Evolutionary conservation across 2,329 filamentous ascomycete species (phyloP), one percentile per base, ranked within the genome.

Genomic region (Alternaria ventricosa): DNA sequence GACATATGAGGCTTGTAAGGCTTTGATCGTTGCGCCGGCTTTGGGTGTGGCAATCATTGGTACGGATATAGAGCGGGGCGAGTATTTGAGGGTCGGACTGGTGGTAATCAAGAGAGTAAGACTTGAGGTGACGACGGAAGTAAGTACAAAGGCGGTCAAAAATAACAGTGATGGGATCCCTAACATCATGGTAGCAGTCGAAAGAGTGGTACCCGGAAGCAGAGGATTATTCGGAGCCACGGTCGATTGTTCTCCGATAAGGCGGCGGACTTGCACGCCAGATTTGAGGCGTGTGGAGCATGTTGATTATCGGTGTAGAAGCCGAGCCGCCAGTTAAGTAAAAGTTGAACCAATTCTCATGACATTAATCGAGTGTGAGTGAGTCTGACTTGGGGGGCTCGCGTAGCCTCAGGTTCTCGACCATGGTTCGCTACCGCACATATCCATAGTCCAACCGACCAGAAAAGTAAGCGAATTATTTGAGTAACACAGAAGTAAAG

Each of bases 41-140:
- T 47, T 49, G 9, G 61, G 61, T 22, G 12, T 64, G 45, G 61
- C 57, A 6, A 20, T 58, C 4, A 8, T 36, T 13, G 20, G 23
- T 15, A 18, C 28, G 15, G 46, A 61, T 18, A 13, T 6, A 20
- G 36, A 33, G 23, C 25, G 28, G 28, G 23, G 49, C 30, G 49
- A 53, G 20, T 64, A 57, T 28, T n/a, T 61, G 69, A 69, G 43
- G 74, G 67, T 9, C 12, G 61, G 61, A 12, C 28, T 54, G n/a
- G 61, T 61, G 7, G 49, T 53, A 3, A n/a, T 53, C 18, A 20
- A 41, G n/a, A 41, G 28, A 11, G 49, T 53, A 25, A 20, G 41
- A n/a, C 5, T 23, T 2, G 33, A 41, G 5, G 8, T 36, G 20
- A 36, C 3, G 20, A 53, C n/a, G 4, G 49, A 11, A 0, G 49